Percentiles rank a stretch among this genome's conserved stretches.
Conservation (phyloP, 768 basidiomycete genomes). For the Nevesoporus exiguus region DNA sequence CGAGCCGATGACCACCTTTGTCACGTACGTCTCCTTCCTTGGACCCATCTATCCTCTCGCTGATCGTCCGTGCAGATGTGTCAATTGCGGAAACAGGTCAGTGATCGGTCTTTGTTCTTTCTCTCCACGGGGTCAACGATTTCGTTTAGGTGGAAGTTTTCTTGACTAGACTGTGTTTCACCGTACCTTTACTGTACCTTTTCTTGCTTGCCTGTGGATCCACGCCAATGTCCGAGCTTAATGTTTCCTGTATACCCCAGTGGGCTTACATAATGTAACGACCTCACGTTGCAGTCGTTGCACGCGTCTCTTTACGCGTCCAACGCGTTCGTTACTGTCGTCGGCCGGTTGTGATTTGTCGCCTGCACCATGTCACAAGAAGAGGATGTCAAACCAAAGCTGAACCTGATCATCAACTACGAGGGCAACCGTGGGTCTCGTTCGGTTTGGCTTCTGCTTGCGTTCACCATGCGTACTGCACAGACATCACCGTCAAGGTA, state of each 20-base stretch:
- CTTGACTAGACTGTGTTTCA: conserved; percentile 32
- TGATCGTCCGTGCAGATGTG: conserved; percentile 43
- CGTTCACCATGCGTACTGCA: background rate
- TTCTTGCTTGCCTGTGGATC: background rate
- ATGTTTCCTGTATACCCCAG: conserved; percentile 22
- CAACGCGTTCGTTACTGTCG: conserved; percentile 1
- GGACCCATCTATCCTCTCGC: background rate
- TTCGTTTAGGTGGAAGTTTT: conserved; percentile 57
- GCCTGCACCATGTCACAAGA: conserved; percentile 27
- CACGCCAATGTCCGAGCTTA: background rate
- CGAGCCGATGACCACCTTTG: conserved; percentile 98
- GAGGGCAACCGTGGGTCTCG: conserved; percentile 49
- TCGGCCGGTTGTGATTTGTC: no score
- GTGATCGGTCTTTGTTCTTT: conserved; percentile 3
- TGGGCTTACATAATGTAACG: conserved; percentile 21
- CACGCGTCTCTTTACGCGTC: conserved; percentile 19
- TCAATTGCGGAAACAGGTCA: conserved; percentile 61
- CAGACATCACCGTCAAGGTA: conserved; percentile 67
- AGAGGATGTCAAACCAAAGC: conserved; percentile 64
- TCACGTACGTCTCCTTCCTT: conserved; percentile 55
- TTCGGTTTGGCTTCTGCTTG: background rate
- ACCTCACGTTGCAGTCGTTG: background rate
- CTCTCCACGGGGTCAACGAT: background rate
- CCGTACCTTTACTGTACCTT: conserved; percentile 8
- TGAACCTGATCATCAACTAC: conserved; percentile 55